Percentiles rank a stretch among this genome's conserved stretches.
phyloP scores from a whole-genome alignment of 1,284 basidiomycete species.

The Xerocomus nothofagi region DNA sequence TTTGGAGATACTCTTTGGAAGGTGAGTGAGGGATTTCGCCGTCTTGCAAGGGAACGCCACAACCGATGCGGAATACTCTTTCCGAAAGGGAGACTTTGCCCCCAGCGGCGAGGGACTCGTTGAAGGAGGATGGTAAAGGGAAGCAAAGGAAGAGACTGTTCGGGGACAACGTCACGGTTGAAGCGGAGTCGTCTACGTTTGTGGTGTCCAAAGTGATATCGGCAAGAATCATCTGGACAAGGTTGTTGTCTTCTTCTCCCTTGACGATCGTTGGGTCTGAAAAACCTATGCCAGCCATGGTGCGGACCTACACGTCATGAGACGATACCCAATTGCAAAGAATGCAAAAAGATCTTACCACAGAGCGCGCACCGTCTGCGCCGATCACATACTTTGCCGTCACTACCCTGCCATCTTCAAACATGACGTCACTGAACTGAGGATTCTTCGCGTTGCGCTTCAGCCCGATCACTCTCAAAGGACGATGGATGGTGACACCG shows the following conservation, averaged over 20 bases:
- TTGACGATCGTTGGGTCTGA: constrained; percentile 1
- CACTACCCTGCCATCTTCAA: constrained; percentile 48
- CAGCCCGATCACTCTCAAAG: constrained; percentile 29
- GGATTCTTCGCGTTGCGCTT: constrained; percentile 21
- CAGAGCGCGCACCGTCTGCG: constrained; percentile 53
- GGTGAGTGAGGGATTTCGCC: constrained; percentile 34
- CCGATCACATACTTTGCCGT: constrained; percentile 50
- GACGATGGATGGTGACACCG: constrained; percentile 19
- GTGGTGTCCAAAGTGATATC: constrained; percentile 9
- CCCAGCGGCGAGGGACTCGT: constrained; percentile 9
- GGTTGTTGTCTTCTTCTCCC: constrained; percentile 3
- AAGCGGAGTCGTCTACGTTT: neutral
- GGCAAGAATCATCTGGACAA: constrained; percentile 12
- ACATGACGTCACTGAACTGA: constrained; percentile 39
- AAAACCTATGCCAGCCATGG: constrained; percentile 11
- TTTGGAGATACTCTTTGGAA: constrained; percentile 36
- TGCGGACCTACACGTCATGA: constrained; percentile 10
- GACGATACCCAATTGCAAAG: neutral
- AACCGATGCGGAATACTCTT: constrained; percentile 34
- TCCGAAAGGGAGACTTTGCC: constrained; percentile 4
- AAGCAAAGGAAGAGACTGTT: constrained; percentile 30
- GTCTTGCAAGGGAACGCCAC: constrained; percentile 30
- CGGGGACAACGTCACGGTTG: constrained; percentile 6
- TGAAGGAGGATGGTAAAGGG: constrained; percentile 26
- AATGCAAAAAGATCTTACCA: constrained; percentile 33